phyloP scores from a whole-genome alignment of 345 rosid species.

The Turnera subulata region DNA sequence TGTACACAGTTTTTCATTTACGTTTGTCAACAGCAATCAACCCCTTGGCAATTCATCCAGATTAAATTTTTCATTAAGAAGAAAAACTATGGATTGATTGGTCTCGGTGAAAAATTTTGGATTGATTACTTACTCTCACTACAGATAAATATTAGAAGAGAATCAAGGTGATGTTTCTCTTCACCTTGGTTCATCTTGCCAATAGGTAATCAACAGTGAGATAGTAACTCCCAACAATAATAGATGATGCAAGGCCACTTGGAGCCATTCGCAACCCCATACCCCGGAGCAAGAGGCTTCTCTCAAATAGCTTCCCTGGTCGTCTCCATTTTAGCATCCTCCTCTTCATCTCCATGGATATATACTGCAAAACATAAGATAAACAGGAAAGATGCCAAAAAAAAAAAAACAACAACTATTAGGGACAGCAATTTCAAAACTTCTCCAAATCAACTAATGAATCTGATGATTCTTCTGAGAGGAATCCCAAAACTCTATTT shows the following conservation, averaged over 20 bases:
- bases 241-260: slow-evolving; percentile 58
- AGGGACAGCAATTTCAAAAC: not conserved
- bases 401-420: not conserved
- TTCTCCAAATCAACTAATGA: too few species aligned
- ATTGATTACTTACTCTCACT: too few species aligned
- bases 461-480: too few species aligned
- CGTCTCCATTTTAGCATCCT: slow-evolving; percentile 62
- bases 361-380: slow-evolving; percentile 38
- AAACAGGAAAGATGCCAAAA: not conserved
- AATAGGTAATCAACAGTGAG: slow-evolving; percentile 34
- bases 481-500: too few species aligned
- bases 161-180: not conserved
- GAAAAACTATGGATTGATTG: too few species aligned
- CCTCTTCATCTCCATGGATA: slow-evolving; percentile 70
- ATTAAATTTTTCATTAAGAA: too few species aligned
- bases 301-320: slow-evolving; percentile 84
- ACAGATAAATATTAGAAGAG: not conserved
- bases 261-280: slow-evolving; percentile 63
- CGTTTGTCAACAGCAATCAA: too few species aligned
- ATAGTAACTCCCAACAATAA: slow-evolving; percentile 66
- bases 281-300: slow-evolving; percentile 63
- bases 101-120: too few species aligned
- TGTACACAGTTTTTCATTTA: too few species aligned
- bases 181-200: not conserved
- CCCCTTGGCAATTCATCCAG: too few species aligned